These are phyloP conservation scores for Stropharia rugosoannulata DNA, from an alignment of 768 basidiomycete genomes.

Conservation along the genomic window DNA sequence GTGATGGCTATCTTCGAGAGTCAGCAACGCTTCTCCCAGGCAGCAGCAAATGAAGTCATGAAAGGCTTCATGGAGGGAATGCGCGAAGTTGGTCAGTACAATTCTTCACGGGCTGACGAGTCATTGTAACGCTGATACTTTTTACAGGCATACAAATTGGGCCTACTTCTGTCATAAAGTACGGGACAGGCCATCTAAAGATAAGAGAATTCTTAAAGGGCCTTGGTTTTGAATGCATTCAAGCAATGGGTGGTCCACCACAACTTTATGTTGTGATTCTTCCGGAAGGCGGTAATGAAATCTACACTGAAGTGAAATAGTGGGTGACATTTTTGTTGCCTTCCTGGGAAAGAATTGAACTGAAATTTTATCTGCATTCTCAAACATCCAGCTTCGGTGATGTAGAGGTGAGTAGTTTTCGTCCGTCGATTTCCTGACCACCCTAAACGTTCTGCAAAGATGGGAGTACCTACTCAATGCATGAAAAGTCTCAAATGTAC, in stretches of 20 bases:
- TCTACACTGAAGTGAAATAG: constrained; percentile 81
- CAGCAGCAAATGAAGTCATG: constrained; percentile 54
- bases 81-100: constrained; percentile 49
- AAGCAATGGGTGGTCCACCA: constrained; percentile 42
- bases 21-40: constrained; percentile 49
- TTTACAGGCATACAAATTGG: constrained; percentile 57
- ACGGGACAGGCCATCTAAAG: constrained; percentile 57
- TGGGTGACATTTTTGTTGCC: constrained; percentile 31
- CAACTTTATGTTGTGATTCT: constrained; percentile 65
- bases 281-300: constrained; percentile 73
- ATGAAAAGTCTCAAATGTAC: constrained; percentile 65
- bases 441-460: constrained; percentile 29
- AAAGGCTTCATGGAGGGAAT: constrained; percentile 48
- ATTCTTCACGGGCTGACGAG: neutral
- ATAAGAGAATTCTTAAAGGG: constrained; percentile 53
- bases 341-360: too few species aligned
- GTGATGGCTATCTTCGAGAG: constrained; percentile 68
- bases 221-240: constrained; percentile 46
- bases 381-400: constrained; percentile 63
- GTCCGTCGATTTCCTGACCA: neutral
- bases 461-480: constrained; percentile 80
- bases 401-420: constrained; percentile 28
- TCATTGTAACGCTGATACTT: neutral
- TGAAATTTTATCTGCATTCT: neutral
- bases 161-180: constrained; percentile 44